These are phyloP conservation scores for Penicillium griseofulvum DNA, from an alignment of 2,329 filamentous ascomycete genomes.

Conservation along the genomic window DNA sequence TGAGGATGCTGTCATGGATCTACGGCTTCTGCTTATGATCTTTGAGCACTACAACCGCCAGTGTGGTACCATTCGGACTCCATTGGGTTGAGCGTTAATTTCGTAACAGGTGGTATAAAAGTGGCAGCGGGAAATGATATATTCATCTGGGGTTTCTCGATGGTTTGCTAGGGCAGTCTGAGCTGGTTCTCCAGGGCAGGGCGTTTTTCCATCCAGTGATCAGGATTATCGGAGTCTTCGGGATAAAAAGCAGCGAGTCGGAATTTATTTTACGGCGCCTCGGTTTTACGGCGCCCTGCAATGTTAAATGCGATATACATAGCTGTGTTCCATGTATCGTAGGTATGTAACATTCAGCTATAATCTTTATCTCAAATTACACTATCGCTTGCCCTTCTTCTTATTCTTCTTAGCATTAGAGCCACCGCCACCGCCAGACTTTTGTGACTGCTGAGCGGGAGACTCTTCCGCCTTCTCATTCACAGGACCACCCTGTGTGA, in stretches of 20 bases:
- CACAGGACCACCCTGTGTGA: slow-evolving; percentile 82
- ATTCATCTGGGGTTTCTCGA: neutral
- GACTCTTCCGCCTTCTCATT: slow-evolving; percentile 66
- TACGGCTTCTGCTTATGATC: slow-evolving; percentile 36
- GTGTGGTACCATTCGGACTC: slow-evolving; percentile 36
- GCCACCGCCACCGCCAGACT: slow-evolving; percentile 35
- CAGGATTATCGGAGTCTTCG: neutral
- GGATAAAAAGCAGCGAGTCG: neutral
- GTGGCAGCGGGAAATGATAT: neutral
- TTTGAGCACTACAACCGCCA: slow-evolving; percentile 39
- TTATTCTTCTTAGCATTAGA: slow-evolving; percentile 48
- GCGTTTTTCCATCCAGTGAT: no score
- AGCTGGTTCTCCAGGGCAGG: neutral
- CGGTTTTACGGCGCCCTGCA: neutral
- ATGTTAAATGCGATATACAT: neutral
- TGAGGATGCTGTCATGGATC: slow-evolving; percentile 37
- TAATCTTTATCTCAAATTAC: neutral
- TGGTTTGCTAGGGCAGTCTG: neutral
- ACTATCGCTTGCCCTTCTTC: slow-evolving; percentile 52
- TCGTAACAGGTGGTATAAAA: neutral
- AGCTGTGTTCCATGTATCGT: neutral
- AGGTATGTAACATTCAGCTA: slow-evolving; percentile 12
- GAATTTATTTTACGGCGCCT: neutral
- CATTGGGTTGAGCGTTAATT: slow-evolving; percentile 24
- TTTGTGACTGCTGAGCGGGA: slow-evolving; percentile 33